Evolutionary conservation across 202 grass and related monocot genomes (phyloP), one percentile per base, ranked within the genome.

Genomic region (Saccharum hybrid): DNA sequence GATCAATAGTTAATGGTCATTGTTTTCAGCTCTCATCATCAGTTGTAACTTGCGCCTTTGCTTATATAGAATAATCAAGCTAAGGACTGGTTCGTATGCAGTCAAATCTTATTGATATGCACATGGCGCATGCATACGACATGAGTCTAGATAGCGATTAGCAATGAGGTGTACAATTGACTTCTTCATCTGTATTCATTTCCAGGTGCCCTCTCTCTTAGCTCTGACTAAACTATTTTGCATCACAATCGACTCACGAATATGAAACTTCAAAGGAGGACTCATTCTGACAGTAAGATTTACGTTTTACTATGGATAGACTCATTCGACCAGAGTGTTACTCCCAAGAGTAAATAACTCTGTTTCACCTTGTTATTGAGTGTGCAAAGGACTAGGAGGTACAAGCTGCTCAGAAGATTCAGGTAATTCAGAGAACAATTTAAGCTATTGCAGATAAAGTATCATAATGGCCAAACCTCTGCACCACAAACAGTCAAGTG

Each of bases 11-110:
- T 52, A 52, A 54, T 19, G 15, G 5, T 0, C 48, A 51, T 26
- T 76, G 21, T 62, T 62, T 76, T 76, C 33, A 63, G 37, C 54
- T 76, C 38, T 49, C 42, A 62, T 49, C 42, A 62, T 7, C 6
- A 40, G 37, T 66, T 3, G 46, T 6, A 0, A 28, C 1, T n/a
- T 68, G 9, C 2, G 12, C 12, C 13, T 45, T 68, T 40, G 14
- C 36, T 49, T 49, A 49, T 21, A 46, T 40, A 68, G 5, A 28
- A 33, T 52, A 12, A 9, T 37, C 7, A 45, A 49, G 14, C 46
- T 49, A 49, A 49, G 3, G 22, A 8, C 6, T 3, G 8, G 19
- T 69, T 42, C 38, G 2, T 45, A 7, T 42, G 38, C 1, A 39
- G 37, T 77, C 26, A 65, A 78, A 65, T 64, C 7, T 19, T 64